Evolutionary conservation across 371 early-diverging fungal genomes (phyloP).

Genomic region (Zychaea mexicana): DNA sequence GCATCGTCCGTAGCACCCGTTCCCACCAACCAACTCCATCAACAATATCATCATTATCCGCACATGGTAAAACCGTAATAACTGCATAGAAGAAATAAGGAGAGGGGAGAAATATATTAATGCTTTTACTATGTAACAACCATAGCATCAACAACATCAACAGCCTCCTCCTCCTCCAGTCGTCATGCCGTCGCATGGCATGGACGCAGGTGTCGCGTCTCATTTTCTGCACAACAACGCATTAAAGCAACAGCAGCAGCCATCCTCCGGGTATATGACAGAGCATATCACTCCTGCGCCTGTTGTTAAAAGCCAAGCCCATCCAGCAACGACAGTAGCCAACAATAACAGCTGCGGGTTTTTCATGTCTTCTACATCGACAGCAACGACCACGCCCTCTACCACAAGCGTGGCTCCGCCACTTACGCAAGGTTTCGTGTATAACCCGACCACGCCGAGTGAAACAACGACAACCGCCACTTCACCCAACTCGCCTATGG

Average conservation of each 20-base stretch:
- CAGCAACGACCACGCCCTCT: not conserved
- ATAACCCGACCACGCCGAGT: not conserved
- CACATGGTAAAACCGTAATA: no score
- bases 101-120: not conserved
- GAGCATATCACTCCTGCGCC: slow-evolving; percentile 17
- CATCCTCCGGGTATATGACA: not conserved
- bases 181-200: not conserved
- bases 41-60: not conserved
- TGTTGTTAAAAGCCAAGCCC: slow-evolving; percentile 23
- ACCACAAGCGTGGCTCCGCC: not conserved
- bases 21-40: not conserved
- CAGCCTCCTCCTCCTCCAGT: not conserved
- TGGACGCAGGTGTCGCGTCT: not conserved
- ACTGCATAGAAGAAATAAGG: no score
- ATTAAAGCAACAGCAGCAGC: slow-evolving; percentile 2
- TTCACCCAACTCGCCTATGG: not conserved
- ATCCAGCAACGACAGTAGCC: not conserved
- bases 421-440: not conserved
- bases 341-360: not conserved
- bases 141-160: not conserved
- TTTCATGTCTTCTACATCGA: not conserved
- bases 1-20: slow-evolving; percentile 9
- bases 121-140: not conserved
- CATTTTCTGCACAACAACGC: slow-evolving; percentile 7
- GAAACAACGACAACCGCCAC: not conserved